Evolutionary conservation across 2,329 filamentous ascomycete genomes (phyloP), one percentile per base, ranked within the genome.

Genomic region (Aureobasidium sp.): DNA sequence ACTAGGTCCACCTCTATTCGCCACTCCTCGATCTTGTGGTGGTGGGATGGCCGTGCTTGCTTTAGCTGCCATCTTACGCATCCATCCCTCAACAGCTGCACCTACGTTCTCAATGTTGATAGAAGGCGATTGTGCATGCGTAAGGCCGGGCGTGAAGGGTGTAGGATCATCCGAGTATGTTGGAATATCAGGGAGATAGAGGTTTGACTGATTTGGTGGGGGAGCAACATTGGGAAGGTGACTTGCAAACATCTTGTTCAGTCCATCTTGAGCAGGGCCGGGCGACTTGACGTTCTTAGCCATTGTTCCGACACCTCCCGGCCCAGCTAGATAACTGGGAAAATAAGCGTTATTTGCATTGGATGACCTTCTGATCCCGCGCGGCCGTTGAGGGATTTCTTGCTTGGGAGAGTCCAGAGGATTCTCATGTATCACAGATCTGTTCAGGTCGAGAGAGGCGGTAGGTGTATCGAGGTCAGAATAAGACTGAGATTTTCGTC

Each of bases 251-350:
- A 93, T 90, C 46, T 88, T 85, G 72, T 93, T 97, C 64, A 97
- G 78, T 6, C 86, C 85, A 72, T 97, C 93, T 67, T 88, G 86
- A 8, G 89, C 91, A 3, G 93, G 92, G 0, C 93, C 93, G 0
- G 90, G 90, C 13, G 83, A 84, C 58, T 86, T 84, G 36, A 90
- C 85, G 66, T 84, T 85, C 67, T 83, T 84, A 37, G 82, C 82
- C 73, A 97, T 83, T 0, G 90, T 91, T 8, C 93, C 93, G 1
- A 97, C 90, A 15, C 91, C 93, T 23, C 93, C 93, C 2, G 93
- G 91, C 0, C 90, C 89, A 46, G 87, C 84, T 74, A 97, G 87
- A 78, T 89, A 73, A 41, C 65, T 72, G 64, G 66, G 76, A 70
- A 69, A 75, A 67, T 74, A 71, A 69, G 73, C 67, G 58, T 69